Conservation (phyloP, 495 filamentous ascomycete species). For the Pyrenopolyporus hunteri region DNA sequence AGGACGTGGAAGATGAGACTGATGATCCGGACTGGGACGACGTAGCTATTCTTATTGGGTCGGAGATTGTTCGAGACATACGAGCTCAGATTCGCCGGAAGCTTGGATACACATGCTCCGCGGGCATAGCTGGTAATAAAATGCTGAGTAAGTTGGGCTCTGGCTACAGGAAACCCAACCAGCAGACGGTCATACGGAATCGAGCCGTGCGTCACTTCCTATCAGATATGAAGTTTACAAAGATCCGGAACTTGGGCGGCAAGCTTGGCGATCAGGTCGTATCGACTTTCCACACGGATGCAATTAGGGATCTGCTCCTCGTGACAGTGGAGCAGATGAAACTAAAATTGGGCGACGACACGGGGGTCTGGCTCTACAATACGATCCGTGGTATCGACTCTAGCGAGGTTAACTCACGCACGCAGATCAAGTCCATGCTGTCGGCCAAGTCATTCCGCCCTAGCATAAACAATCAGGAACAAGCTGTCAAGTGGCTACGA, state of each 20-base stretch:
- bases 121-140: constrained; percentile 87
- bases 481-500: constrained; percentile 83
- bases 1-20: constrained; percentile 72
- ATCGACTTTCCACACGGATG: constrained; percentile 77
- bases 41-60: constrained; percentile 81
- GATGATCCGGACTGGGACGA: constrained; percentile 97
- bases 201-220: constrained; percentile 83
- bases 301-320: constrained; percentile 74
- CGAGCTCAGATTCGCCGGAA: constrained; percentile 67
- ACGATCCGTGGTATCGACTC: constrained; percentile 83
- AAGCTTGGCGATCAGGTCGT: constrained; percentile 90
- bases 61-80: constrained; percentile 84
- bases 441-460: constrained; percentile 95
- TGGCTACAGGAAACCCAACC: constrained; percentile 88
- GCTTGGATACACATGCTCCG: constrained; percentile 88
- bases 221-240: constrained; percentile 87
- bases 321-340: constrained; percentile 80
- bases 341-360: constrained; percentile 81
- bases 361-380: constrained; percentile 85
- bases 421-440: constrained; percentile 97
- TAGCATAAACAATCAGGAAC: constrained; percentile 76
- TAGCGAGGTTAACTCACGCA: constrained; percentile 89
- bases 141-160: constrained; percentile 95
- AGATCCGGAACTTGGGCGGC: constrained; percentile 94
- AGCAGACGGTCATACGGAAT: constrained; percentile 88